Base-by-base conservation (phyloP, 2,329 filamentous ascomycete genomes). In the Chaetomiaceae sp. region DNA sequence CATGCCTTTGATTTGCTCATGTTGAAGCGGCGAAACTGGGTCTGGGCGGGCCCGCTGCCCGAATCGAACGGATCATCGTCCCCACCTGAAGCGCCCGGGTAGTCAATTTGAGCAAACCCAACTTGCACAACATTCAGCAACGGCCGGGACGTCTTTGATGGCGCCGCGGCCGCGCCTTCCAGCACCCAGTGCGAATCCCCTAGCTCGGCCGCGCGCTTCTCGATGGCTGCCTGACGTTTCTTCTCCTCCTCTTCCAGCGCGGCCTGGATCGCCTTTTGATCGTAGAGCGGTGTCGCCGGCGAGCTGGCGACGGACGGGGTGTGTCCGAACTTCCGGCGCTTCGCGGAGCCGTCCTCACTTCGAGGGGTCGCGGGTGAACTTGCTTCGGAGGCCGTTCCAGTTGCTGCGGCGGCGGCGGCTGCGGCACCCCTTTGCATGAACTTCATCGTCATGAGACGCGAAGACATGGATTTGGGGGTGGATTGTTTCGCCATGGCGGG, bases 361-460 rank as follows among this genome's bases (percentile, higher is more conserved):
- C 51, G 73, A 64, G 56, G 78, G 66, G 53, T 72, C 48, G 61
- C 61, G 53, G 75, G 68, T 3, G 73, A 72, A 16, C 72, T 66
- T 50, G 68, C 63, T 53, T 63, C 70, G 30, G 50, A 43, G 9
- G 25, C 47, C 0, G 52, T n/a, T 6, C 53, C 66, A 44, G 50
- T 35, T 5, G 73, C 72, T 43, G 71, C 73, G 20, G 84, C 72
- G 44, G 72, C 73, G 20, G 84, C 79, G 44, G 85, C 30, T 13
- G 30, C 82, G 44, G 83, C 86, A 56, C 87, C 87, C 62, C 91
- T 82, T 74, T 95, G 91, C 91, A 96, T 96, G 66, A 96, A 96
- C 74, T 95, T 95, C 90, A 96, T 96, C 33, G 87, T 91, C 64
- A 95, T 77, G 42, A 96, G 83, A 59, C 90, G 84, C 53, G 86